Base-by-base conservation (phyloP, 306 rosid species). In the Erythrophleum fordii region DNA sequence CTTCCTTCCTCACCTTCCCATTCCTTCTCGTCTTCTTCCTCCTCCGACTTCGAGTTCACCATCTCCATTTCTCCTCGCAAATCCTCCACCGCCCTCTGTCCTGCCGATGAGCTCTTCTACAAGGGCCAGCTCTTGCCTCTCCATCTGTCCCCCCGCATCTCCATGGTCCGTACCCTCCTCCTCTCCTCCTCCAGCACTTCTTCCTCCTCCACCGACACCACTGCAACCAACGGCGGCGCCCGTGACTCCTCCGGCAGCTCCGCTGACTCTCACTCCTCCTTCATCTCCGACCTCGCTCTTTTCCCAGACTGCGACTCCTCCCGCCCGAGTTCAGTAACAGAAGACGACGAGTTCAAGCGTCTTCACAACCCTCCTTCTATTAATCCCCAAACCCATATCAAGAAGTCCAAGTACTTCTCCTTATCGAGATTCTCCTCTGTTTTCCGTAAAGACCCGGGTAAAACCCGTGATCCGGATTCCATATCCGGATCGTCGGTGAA, bases 91-190 rank as follows among this genome's bases (percentile, higher is more conserved):
- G 39, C 83, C 14, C 88, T 78, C 52, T 91, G 93, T 48, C 92
- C 94, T 1, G 97, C 97, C 41, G 97, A 92, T 79, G 92, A 92
- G 76, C 94, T 92, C 70, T 92, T 92, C 90, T 90, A 90, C 94
- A 90, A 87, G 46, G 92, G 94, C 34, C 94, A 90, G 77, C 88
- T 92, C 67, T 75, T 92, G 11, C 94, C 97, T 6, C 92, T 90
- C 81, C 89, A 92, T 58, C 89, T 84, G 80, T 90, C 97, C 7
- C 89, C 97, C 0, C 92, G 97, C 60, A 83, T 88, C 55, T 92
- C 97, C 77, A 88, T 92, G 92, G 92, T 90, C 55, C 88, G 92
- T 7, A 92, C 88, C 5, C 94, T 92, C 34, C 85, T 85, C 56
- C 85, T 88, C 18, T 77, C 89, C 1, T 88, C 93, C 8, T 77